A percentile compares a stretch with the other conserved stretches of the same genome.
These are phyloP conservation scores for Angomonas ambiguus DNA, from an alignment of 208 protist species.

Conservation along the genomic window DNA sequence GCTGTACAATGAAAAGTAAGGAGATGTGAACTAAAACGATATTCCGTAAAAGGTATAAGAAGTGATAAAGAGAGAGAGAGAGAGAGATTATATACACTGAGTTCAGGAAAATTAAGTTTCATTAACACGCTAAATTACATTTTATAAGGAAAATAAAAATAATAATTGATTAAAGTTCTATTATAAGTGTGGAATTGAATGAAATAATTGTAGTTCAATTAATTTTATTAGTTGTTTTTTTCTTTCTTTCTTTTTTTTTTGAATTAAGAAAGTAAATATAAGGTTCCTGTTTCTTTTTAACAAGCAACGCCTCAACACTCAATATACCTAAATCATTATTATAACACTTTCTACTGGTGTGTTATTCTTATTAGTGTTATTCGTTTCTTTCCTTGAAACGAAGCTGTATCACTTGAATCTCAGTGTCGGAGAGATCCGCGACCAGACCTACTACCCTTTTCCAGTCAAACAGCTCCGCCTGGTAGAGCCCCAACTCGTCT, in stretches of 20 bases:
- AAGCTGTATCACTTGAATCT: constrained; percentile 74
- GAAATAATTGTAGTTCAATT: neutral
- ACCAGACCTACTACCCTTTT: constrained; percentile 41
- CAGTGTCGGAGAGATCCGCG: constrained; percentile 66
- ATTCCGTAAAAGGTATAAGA: neutral
- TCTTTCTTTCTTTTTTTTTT: neutral
- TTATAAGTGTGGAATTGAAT: neutral
- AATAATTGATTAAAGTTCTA: neutral
- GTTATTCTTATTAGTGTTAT: constrained; percentile 6
- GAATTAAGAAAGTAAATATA: neutral
- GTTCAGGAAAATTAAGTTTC: neutral
- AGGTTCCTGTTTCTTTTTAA: neutral
- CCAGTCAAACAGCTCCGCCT: constrained; percentile 63
- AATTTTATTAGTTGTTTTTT: neutral
- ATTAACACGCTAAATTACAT: no score
- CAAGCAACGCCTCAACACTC: neutral
- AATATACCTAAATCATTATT: neutral
- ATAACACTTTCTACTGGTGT: neutral
- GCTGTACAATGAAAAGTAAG: neutral
- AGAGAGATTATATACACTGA: neutral
- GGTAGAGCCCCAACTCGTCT: constrained; percentile 20
- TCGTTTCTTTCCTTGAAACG: constrained; percentile 24
- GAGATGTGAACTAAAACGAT: neutral
- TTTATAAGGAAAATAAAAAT: no score
- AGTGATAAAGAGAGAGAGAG: constrained; percentile 8